phyloP scores from a whole-genome alignment of 495 filamentous ascomycete genomes.

The Cercophora newfieldiana region DNA sequence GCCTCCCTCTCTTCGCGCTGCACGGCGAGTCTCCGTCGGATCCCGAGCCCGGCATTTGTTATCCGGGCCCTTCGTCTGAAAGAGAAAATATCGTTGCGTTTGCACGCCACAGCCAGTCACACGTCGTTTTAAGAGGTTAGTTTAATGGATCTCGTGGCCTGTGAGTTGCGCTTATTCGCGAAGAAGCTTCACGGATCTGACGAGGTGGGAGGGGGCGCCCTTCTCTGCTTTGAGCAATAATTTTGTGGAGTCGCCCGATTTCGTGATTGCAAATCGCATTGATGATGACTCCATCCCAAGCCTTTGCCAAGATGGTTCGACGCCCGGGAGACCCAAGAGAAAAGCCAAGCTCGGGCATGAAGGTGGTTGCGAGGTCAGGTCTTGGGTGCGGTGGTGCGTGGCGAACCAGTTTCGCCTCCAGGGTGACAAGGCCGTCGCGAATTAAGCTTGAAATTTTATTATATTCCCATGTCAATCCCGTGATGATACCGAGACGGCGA shows the following conservation, averaged over 20 bases:
- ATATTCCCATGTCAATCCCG: constrained; percentile 33
- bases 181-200: neutral
- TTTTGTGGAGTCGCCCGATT: neutral
- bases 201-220: neutral
- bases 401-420: neutral
- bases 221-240: neutral
- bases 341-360: neutral
- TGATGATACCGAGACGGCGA: constrained; percentile 20
- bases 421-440: constrained; percentile 20
- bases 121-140: neutral
- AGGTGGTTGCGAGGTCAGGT: neutral
- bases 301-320: neutral
- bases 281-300: neutral
- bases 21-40: neutral
- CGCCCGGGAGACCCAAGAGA: neutral
- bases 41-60: neutral
- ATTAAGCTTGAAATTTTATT: constrained; percentile 40
- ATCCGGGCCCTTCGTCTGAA: neutral
- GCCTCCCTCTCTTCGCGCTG: neutral
- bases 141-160: neutral
- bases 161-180: neutral
- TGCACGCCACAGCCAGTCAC: neutral
- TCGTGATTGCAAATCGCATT: neutral
- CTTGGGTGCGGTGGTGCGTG: too few relatives aligned
- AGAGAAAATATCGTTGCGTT: too few relatives aligned